phyloP scores from a whole-genome alignment of 768 basidiomycete genomes.

The Hypholoma fasciculare region DNA sequence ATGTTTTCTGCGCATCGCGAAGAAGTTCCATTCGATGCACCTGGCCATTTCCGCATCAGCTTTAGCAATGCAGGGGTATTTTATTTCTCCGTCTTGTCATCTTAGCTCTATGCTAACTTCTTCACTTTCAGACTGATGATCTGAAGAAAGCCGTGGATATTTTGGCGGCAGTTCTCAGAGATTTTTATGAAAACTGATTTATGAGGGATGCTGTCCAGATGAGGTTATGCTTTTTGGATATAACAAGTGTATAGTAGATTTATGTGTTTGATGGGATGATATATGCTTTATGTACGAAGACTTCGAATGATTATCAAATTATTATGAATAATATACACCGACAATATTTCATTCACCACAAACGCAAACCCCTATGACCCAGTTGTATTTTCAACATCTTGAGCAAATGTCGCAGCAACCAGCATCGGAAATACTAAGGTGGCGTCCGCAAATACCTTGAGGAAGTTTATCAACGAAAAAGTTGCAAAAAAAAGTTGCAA shows the following conservation, averaged over 20 bases:
- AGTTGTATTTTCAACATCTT: slow-evolving; percentile 24
- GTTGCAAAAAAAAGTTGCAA: not conserved
- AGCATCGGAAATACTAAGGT: slow-evolving; percentile 94
- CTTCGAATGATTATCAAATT: too few species aligned
- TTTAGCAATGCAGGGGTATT: slow-evolving; percentile 55
- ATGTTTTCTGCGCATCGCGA: slow-evolving; percentile 40
- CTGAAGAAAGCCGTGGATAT: slow-evolving; percentile 49
- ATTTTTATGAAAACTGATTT: slow-evolving; percentile 35
- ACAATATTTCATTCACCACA: not conserved
- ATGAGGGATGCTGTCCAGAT: too few species aligned
- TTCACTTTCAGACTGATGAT: slow-evolving; percentile 25
- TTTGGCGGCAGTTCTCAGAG: slow-evolving; percentile 41
- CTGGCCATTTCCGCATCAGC: slow-evolving; percentile 58
- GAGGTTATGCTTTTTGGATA: too few species aligned
- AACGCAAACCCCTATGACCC: not conserved
- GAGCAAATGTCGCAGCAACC: slow-evolving; percentile 92
- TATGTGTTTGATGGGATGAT: too few species aligned
- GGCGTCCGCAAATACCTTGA: slow-evolving; percentile 88
- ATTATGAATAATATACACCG: too few species aligned
- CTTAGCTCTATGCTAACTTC: not conserved
- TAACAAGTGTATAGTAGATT: too few species aligned
- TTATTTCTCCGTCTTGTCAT: not conserved
- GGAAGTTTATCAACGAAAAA: not conserved
- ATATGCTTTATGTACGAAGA: too few species aligned
- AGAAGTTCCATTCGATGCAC: slow-evolving; percentile 18